phyloP scores from a whole-genome alignment of 108 stramenopile genomes.

The Skeletonema costatum region DNA sequence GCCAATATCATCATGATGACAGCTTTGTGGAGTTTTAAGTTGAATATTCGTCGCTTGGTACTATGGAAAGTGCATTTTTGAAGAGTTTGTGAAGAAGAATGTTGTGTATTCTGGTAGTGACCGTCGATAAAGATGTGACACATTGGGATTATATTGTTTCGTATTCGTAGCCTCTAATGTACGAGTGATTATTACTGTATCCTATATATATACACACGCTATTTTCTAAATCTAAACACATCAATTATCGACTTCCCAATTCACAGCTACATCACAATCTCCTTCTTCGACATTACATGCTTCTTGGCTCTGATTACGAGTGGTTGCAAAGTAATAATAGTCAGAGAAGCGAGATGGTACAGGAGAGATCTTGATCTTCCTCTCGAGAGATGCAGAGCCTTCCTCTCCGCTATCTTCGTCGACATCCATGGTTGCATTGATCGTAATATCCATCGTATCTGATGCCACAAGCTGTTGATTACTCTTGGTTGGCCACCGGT shows the following conservation, averaged over 20 bases:
- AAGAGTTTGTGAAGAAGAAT: no score
- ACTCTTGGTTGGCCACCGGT: conserved; percentile 15
- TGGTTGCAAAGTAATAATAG: conserved; percentile 33
- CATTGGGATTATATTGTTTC: no score
- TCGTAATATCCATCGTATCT: background rate
- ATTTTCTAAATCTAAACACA: background rate
- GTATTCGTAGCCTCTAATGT: no score
- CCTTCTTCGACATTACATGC: background rate
- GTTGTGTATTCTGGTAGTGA: no score
- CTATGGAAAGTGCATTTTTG: no score
- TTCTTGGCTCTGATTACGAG: background rate
- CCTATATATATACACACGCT: background rate
- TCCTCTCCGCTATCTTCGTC: background rate
- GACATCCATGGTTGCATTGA: conserved; percentile 4
- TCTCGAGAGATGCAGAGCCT: background rate
- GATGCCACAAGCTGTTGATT: background rate
- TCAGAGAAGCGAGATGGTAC: conserved; percentile 39
- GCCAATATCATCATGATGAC: no score
- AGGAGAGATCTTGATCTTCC: conserved; percentile 7
- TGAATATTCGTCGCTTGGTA: no score
- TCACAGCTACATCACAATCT: background rate
- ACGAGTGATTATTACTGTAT: background rate
- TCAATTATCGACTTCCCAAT: background rate
- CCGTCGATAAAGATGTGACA: background rate
- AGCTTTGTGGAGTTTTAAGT: no score